Conservation (phyloP, 78 protist genomes). For the Dictyostelium brefeldianum region DNA sequence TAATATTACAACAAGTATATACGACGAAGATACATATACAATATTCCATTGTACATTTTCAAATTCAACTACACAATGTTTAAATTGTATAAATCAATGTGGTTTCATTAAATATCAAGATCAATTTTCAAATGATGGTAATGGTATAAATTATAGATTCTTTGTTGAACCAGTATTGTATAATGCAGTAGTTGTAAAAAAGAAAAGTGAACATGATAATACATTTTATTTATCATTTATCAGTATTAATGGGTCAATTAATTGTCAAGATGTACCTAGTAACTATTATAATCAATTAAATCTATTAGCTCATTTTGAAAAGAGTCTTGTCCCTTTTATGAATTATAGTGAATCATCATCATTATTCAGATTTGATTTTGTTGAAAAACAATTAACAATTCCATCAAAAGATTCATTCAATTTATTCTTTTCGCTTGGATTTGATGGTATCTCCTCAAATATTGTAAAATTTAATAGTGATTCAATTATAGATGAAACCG, state of each 20-base stretch:
- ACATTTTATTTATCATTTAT: not conserved
- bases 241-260: not conserved
- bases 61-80: too few species aligned
- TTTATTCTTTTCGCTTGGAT: not conserved
- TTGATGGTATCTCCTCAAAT: conserved; percentile 5
- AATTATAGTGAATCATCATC: not conserved
- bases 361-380: not conserved
- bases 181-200: not conserved
- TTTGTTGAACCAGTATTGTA: not conserved
- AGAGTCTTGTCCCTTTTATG: not conserved
- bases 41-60: too few species aligned
- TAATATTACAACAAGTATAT: not conserved
- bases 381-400: not conserved
- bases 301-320: not conserved
- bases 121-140: not conserved
- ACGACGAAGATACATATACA: too few species aligned
- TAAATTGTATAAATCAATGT: not conserved
- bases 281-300: not conserved
- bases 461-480: not conserved
- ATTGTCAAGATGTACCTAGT: not conserved
- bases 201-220: not conserved
- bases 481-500: conserved; percentile 1
- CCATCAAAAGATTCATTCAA: not conserved
- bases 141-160: not conserved
- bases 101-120: not conserved